phyloP scores from a whole-genome alignment of 768 basidiomycete genomes.

The Suillus plorans region DNA sequence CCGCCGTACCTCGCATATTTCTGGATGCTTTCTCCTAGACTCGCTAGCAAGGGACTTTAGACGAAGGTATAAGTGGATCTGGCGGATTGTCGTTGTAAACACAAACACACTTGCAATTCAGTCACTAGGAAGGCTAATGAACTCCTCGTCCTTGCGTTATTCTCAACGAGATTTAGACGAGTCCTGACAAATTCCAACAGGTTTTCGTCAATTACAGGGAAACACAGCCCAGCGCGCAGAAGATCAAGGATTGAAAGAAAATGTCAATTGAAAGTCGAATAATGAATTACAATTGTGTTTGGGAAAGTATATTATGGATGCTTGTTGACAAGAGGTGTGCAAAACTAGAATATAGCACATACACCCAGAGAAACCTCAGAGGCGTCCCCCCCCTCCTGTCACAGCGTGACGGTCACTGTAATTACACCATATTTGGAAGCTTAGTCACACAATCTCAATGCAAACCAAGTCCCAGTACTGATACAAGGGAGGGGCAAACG shows the following conservation, averaged over 20 bases:
- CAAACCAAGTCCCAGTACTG: too few relatives aligned
- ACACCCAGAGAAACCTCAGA: too few relatives aligned
- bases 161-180: background rate
- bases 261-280: background rate
- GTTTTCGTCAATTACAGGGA: background rate
- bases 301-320: background rate
- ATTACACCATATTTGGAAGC: too few relatives aligned
- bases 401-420: too few relatives aligned
- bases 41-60: conserved; percentile 84
- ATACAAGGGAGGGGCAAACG: too few relatives aligned
- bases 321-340: too few relatives aligned
- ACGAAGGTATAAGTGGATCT: conserved; percentile 10
- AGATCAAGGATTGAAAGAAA: background rate
- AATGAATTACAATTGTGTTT: background rate
- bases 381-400: too few relatives aligned
- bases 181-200: background rate
- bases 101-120: conserved; percentile 62
- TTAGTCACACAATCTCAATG: too few relatives aligned
- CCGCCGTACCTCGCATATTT: conserved; percentile 79
- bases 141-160: conserved; percentile 34
- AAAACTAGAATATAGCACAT: too few relatives aligned
- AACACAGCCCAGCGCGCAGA: background rate
- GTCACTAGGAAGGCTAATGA: conserved; percentile 73
- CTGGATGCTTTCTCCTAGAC: conserved; percentile 85
- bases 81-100: conserved; percentile 9